Evolutionary conservation across 805 yeast genomes (phyloP).

Genomic region (Wickerhamiella kazuoi): DNA sequence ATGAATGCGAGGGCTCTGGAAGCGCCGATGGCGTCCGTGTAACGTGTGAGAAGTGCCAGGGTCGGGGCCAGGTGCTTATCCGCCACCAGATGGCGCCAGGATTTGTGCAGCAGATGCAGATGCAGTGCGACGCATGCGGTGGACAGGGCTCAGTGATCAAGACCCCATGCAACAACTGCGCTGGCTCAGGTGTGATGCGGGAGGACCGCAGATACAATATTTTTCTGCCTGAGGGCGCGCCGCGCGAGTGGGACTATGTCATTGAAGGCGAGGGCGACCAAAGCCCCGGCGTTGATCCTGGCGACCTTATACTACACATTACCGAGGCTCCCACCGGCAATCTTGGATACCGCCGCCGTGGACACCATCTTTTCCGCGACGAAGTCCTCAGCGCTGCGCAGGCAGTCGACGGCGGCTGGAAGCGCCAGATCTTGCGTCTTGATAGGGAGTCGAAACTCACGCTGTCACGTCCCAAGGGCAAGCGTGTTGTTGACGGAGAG

Average conservation of each 20-base stretch:
- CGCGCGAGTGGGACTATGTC: constrained; percentile 38
- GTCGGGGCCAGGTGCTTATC: constrained; percentile 50
- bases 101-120: constrained; percentile 72
- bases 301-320: constrained; percentile 52
- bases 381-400: constrained; percentile 61
- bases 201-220: constrained; percentile 40
- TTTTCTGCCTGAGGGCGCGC: constrained; percentile 52
- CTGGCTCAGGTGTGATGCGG: constrained; percentile 48
- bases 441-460: constrained; percentile 38
- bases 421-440: constrained; percentile 43
- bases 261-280: constrained; percentile 68
- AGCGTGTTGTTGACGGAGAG: constrained; percentile 44
- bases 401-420: constrained; percentile 70
- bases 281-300: constrained; percentile 66
- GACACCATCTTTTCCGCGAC: constrained; percentile 55
- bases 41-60: constrained; percentile 52
- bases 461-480: constrained; percentile 35
- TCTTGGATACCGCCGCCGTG: constrained; percentile 75
- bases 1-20: constrained; percentile 68
- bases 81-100: constrained; percentile 73
- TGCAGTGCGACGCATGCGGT: constrained; percentile 58
- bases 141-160: constrained; percentile 59
- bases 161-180: constrained; percentile 49
- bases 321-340: constrained; percentile 36
- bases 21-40: constrained; percentile 59